Percentiles rank a stretch among this genome's conserved stretches.
phyloP scores from a whole-genome alignment of 1,284 basidiomycete species.

The Cryptococcus depauperatus region DNA sequence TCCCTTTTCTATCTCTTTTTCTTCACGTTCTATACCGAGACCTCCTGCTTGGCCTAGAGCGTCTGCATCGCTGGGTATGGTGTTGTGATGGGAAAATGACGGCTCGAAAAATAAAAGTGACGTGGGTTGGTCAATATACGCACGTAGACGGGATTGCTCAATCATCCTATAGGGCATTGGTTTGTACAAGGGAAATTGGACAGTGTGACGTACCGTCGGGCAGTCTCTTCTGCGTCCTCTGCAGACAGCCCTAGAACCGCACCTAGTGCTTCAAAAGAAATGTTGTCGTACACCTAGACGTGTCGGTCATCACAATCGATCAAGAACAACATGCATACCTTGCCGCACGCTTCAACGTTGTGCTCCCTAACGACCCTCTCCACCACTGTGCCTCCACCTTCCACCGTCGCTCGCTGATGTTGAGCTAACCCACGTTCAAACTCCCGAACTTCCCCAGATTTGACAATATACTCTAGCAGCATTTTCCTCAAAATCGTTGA shows the following conservation, averaged over 20 bases:
- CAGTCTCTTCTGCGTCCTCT: constrained; percentile 84
- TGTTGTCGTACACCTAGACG: constrained; percentile 81
- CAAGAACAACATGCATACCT: constrained; percentile 39
- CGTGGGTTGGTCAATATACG: constrained; percentile 88
- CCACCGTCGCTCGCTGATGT: constrained; percentile 87
- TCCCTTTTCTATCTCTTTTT: constrained; percentile 70
- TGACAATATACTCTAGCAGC: constrained; percentile 93
- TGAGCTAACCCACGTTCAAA: constrained; percentile 80
- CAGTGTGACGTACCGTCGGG: constrained; percentile 54
- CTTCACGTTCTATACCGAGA: constrained; percentile 61
- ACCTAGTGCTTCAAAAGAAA: constrained; percentile 80
- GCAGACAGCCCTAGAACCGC: constrained; percentile 75
- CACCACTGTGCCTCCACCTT: constrained; percentile 74
- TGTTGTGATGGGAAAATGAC: constrained; percentile 43
- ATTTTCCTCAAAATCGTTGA: constrained; percentile 91
- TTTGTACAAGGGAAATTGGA: constrained; percentile 1
- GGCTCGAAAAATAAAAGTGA: constrained; percentile 85
- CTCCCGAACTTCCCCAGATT: constrained; percentile 74
- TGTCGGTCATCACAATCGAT: background rate
- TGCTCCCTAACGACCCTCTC: constrained; percentile 98
- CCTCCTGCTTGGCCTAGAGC: constrained; percentile 87
- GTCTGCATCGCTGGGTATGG: constrained; percentile 72
- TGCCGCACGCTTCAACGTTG: constrained; percentile 88
- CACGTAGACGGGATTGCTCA: constrained; percentile 82
- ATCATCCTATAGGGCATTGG: too few relatives aligned